Conservation (phyloP, 2,329 filamentous ascomycete species). For the Botrytis byssoidea region DNA sequence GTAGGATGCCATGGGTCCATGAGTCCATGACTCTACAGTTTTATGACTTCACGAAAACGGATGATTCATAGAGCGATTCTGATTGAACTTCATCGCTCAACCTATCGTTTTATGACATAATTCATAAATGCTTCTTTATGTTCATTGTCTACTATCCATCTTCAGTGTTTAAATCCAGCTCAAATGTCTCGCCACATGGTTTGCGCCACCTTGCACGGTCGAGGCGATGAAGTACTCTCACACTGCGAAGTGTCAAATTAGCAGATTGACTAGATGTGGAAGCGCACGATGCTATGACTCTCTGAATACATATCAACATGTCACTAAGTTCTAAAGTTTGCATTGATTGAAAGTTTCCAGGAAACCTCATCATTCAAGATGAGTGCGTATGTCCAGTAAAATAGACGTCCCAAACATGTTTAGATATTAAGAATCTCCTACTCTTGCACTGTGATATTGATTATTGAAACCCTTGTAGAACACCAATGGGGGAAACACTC, state of each 20-base stretch:
- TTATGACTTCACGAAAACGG: not conserved
- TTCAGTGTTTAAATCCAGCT: not conserved
- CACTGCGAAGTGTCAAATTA: not conserved
- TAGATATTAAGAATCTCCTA: not conserved
- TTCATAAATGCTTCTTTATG: not conserved
- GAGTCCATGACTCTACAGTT: not conserved
- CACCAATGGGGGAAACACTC: not conserved
- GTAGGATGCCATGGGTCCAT: not conserved
- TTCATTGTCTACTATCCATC: too few relatives aligned
- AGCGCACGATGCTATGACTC: not conserved
- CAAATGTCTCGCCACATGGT: not conserved
- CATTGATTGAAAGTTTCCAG: not conserved
- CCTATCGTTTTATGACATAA: not conserved
- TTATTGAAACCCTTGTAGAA: fast-evolving
- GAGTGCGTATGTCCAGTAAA: not conserved
- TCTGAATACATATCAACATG: not conserved
- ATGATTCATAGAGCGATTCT: not conserved
- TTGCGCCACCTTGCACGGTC: too few relatives aligned
- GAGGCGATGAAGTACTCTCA: not conserved
- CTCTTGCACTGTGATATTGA: not conserved
- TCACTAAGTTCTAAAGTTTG: not conserved
- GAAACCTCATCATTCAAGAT: not conserved
- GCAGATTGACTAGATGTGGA: not conserved
- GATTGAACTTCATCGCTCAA: not conserved
- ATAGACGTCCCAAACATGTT: not conserved